These are phyloP conservation scores for Ophiostoma quercus DNA, from an alignment of 2,329 filamentous ascomycete species.

Conservation along the genomic window DNA sequence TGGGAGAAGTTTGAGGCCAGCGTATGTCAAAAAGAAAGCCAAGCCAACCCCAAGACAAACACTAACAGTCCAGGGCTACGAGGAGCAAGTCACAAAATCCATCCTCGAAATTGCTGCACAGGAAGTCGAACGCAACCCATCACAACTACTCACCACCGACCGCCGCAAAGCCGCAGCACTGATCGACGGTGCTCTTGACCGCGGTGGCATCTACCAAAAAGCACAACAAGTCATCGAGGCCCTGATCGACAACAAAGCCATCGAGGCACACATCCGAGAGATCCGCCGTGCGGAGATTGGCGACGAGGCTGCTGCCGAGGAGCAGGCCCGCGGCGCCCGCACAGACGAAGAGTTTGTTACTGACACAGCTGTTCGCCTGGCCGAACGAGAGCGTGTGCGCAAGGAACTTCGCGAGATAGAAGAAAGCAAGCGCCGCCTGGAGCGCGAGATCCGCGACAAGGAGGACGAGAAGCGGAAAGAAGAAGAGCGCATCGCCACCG, in stretches of 20 bases:
- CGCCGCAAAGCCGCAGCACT: constrained; percentile 68
- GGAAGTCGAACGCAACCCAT: constrained; percentile 70
- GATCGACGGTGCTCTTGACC: constrained; percentile 71
- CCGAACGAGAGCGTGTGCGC: constrained; percentile 56
- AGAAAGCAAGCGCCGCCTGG: constrained; percentile 56
- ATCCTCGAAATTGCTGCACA: constrained; percentile 65
- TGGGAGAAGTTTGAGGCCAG: constrained; percentile 69
- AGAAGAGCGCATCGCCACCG: constrained; percentile 34
- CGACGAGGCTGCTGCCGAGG: constrained; percentile 60
- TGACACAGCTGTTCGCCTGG: constrained; percentile 57
- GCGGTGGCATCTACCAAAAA: constrained; percentile 68
- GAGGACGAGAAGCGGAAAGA: constrained; percentile 36
- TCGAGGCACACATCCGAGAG: constrained; percentile 64
- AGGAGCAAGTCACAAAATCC: constrained; percentile 59
- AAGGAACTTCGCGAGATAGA: constrained; percentile 56
- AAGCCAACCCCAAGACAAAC: not conserved
- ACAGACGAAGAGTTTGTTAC: constrained; percentile 68
- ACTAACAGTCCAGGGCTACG: constrained; percentile 53
- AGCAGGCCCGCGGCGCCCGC: constrained; percentile 61
- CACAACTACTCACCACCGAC: constrained; percentile 65
- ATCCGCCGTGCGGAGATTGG: constrained; percentile 64
- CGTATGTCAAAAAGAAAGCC: constrained; percentile 43
- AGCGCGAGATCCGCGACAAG: constrained; percentile 51
- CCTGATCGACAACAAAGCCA: constrained; percentile 62
- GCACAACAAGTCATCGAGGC: constrained; percentile 62